Evolutionary conservation across 352 stramenopile species (phyloP).

Genomic region (Pythium guiyangense): DNA sequence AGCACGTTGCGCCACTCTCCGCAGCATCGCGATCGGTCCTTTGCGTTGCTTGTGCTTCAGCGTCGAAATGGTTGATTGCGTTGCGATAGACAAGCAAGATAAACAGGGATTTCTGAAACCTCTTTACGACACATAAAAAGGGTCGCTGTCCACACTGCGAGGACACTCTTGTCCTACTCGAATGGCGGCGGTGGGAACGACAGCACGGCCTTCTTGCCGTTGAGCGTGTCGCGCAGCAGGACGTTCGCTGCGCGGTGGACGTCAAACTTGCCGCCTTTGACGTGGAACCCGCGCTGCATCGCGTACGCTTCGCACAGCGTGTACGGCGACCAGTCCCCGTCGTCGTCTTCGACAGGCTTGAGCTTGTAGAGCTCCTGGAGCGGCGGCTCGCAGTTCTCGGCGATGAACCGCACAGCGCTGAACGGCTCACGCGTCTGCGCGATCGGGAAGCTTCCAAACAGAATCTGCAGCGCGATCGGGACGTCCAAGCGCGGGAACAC

Average conservation of each 20-base stretch:
- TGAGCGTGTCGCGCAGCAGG: conserved; percentile 72
- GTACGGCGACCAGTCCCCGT: conserved; percentile 66
- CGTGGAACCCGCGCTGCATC: conserved; percentile 61
- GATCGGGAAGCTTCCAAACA: conserved; percentile 83
- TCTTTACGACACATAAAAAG: neutral
- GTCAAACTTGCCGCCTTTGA: conserved; percentile 73
- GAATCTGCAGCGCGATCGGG: conserved; percentile 62
- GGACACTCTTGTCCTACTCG: neutral
- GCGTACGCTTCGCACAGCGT: conserved; percentile 75
- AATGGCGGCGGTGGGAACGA: conserved; percentile 54
- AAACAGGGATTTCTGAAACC: neutral
- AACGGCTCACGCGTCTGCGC: conserved; percentile 84
- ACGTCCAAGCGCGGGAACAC: conserved; percentile 77
- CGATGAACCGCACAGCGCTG: conserved; percentile 80
- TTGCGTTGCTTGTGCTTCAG: neutral
- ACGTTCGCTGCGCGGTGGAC: conserved; percentile 70
- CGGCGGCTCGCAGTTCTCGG: conserved; percentile 70
- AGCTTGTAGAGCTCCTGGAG: conserved; percentile 83
- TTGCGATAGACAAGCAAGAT: neutral
- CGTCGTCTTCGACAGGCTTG: conserved; percentile 61
- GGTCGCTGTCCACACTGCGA: too few species aligned
- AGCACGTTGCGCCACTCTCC: conserved; percentile 24
- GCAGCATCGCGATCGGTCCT: conserved; percentile 15
- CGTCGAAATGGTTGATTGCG: neutral
- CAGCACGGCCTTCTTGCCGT: conserved; percentile 79